Percentiles rank a stretch among this genome's conserved stretches.
These are phyloP conservation scores for Citrullus amarus DNA, from an alignment of 306 rosid genomes.

Conservation along the genomic window DNA sequence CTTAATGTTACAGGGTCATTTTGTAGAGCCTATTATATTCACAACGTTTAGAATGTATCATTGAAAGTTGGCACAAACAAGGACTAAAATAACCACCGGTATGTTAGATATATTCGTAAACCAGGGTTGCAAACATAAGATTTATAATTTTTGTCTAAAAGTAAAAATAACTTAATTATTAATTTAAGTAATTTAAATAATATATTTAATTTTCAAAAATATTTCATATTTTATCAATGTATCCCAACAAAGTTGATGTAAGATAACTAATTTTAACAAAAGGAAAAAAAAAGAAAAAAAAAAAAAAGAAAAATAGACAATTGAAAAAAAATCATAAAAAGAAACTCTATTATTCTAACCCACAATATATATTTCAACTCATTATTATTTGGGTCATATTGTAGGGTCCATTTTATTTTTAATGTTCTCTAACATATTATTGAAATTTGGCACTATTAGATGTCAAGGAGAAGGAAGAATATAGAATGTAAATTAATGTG, in stretches of 20 bases:
- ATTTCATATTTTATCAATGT: no score
- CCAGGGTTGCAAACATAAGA: no score
- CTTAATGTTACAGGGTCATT: background rate
- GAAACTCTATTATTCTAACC: background rate
- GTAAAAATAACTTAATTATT: no score
- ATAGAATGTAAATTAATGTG: background rate
- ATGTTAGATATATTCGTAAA: no score
- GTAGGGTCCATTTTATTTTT: no score
- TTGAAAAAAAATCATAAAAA: background rate
- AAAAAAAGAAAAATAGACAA: background rate
- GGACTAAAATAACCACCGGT: no score
- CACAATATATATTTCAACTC: background rate
- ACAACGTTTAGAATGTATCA: background rate
- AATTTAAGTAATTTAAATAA: no score
- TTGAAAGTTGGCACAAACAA: background rate
- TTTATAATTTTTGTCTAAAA: no score
- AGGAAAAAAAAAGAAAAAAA: background rate
- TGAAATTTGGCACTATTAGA: background rate
- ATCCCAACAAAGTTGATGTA: no score
- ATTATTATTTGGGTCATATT: background rate
- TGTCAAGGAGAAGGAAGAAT: background rate
- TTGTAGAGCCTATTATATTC: background rate
- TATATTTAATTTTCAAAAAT: no score
- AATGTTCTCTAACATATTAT: background rate
- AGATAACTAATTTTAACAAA: background rate